A percentile compares a stretch with the other conserved stretches of the same genome.
phyloP scores from a whole-genome alignment of 768 basidiomycete genomes.

The Exsudoporus frostii region DNA sequence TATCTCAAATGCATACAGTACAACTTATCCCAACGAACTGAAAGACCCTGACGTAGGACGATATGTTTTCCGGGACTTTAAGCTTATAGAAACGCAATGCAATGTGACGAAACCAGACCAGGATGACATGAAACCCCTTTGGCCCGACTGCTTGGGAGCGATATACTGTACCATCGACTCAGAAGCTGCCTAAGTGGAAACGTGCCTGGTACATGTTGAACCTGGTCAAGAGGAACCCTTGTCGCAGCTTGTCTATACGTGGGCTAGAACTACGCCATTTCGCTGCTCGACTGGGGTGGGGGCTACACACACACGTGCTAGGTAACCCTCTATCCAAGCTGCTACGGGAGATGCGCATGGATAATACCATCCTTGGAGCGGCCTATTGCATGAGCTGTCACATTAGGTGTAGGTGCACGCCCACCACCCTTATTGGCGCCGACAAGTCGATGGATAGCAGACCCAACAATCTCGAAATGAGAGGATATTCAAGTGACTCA shows the following conservation, averaged over 20 bases:
- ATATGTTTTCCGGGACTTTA: no score
- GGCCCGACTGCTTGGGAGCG: background rate
- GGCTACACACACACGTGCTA: background rate
- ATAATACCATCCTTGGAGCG: background rate
- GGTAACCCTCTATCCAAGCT: background rate
- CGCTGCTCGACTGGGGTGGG: background rate
- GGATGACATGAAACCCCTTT: background rate
- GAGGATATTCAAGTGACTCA: background rate
- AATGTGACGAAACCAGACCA: no score
- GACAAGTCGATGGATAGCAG: background rate
- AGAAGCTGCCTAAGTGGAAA: background rate
- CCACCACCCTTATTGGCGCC: background rate
- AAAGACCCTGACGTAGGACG: no score
- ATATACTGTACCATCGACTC: background rate
- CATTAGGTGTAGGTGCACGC: background rate
- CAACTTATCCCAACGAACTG: no score
- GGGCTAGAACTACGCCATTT: background rate
- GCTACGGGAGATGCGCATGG: no score
- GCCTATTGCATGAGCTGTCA: background rate
- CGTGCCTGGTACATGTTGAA: background rate
- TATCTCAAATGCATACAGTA: background rate
- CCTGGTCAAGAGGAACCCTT: background rate
- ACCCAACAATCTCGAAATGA: background rate
- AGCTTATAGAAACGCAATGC: no score
- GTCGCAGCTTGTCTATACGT: background rate